A percentile compares a stretch with the other conserved stretches of the same genome.
Conservation (phyloP, 306 rosid genomes). For the Luffa acutangula region DNA sequence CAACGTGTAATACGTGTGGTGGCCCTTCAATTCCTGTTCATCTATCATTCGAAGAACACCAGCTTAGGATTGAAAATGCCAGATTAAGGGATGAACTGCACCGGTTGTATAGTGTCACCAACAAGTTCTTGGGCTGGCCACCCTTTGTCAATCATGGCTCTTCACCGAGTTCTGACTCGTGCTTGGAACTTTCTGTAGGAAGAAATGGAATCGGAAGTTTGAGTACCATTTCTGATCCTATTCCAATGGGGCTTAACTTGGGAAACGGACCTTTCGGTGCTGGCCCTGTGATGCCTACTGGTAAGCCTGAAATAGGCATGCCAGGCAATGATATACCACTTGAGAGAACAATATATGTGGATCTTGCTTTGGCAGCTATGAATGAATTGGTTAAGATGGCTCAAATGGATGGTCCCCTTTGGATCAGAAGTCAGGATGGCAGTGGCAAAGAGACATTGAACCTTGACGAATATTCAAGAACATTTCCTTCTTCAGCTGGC, state of each 20-base stretch:
- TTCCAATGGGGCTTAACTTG: slow-evolving; percentile 49
- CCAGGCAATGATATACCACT: slow-evolving; percentile 25
- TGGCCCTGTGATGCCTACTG: slow-evolving; percentile 19
- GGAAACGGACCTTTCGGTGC: slow-evolving; percentile 38
- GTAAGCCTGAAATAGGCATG: slow-evolving; percentile 28
- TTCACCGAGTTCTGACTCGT: slow-evolving; percentile 23
- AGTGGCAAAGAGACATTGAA: slow-evolving; percentile 45
- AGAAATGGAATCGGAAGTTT: slow-evolving; percentile 42
- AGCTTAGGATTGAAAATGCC: slow-evolving; percentile 67
- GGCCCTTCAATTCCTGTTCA: slow-evolving; percentile 79
- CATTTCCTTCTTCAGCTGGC: slow-evolving; percentile 30
- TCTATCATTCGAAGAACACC: slow-evolving; percentile 70
- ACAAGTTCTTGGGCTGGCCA: slow-evolving; percentile 60
- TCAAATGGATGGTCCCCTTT: slow-evolving; percentile 43
- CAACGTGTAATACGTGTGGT: slow-evolving; percentile 63
- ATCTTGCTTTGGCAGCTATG: slow-evolving; percentile 67
- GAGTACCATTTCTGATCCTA: slow-evolving; percentile 17
- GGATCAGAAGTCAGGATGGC: slow-evolving; percentile 51
- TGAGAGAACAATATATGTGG: slow-evolving; percentile 33
- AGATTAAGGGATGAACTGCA: slow-evolving; percentile 58
- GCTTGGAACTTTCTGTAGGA: slow-evolving; percentile 63
- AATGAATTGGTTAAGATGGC: slow-evolving; percentile 65
- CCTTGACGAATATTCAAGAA: slow-evolving; percentile 50
- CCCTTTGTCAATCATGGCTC: slow-evolving; percentile 26
- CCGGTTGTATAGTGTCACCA: slow-evolving; percentile 40